Evolutionary conservation across 371 early-diverging fungal species (phyloP), one percentile per base, ranked within the genome.

Genomic region (Synchytrium microbalum): DNA sequence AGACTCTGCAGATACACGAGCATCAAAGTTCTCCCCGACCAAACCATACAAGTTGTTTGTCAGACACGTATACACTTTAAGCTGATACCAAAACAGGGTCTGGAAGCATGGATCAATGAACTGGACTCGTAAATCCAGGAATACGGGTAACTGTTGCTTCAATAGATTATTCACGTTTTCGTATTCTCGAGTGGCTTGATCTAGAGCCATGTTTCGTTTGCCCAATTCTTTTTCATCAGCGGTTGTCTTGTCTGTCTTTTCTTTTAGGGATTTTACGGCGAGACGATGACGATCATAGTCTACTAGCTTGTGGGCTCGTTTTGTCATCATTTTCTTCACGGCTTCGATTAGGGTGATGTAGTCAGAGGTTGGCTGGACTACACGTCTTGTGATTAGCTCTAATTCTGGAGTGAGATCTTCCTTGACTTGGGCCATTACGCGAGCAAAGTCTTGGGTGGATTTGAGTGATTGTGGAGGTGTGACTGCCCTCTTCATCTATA

Each of bases 271-370:
- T 62, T 80, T 79, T 59, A 89, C 69, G n/a, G 77, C 64, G 62
- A 79, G 74, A 32, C 86, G 74, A 74, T 86, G 85, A 56, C 93
- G 82, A 67, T 92, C 93, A 71, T 84, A 92, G 77, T 92, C 93
- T 29, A 91, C 71, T 67, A 88, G 68, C 71, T 92, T 92, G 69
- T 90, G 92, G 32, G 82, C 77, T 3, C 92, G 82, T 71, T 92
- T 92, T n/a, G 75, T 75, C 55, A 91, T 86, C 1, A 88, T 77
- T 64, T 85, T 88, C 58, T 80, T 79, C 27, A 92, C 86, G 25
- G 71, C 65, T 59, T 87, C 86, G 64, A 89, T 75, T 29, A 92
- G 72, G 24, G 75, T 73, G 31, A 83, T 68, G 59, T 87, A 72
- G 65, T 92, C 92, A 30, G 72, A 57, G 46, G 84, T 67, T 0